Base-by-base conservation (phyloP, 2,329 filamentous ascomycete species). In the Epicoccum sorghinum region DNA sequence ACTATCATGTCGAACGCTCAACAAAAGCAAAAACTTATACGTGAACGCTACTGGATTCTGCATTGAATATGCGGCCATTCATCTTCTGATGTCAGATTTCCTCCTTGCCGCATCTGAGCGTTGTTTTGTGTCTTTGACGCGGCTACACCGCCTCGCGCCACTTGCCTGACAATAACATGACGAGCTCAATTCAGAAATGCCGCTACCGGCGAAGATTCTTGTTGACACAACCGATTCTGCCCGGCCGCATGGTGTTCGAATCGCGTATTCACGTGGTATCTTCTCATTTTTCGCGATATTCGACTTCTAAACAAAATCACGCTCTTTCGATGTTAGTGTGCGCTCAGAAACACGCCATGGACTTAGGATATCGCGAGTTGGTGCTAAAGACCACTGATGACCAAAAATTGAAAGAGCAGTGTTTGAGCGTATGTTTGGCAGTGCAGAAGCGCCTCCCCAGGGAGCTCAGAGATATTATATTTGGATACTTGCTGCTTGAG, bases 401-500 rank as follows among this genome's bases (percentile, higher is more conserved):
- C 5, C 29, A 39, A 22, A 36, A 46, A 18, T 46, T 36, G 22
- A 50, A 40, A 27, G 33, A 8, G 4, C 23, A 38, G 10, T 55
- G 52, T 35, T 30, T 55, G 25, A 46, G 47, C 8, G 18, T 55
- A 25, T 55, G 52, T 25, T 12, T 36, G 25, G 46, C 46, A 3
- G 13, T 55, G 9, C 52, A 55, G 14, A 30, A 38, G 35, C 46
- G 27, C n/a, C 45, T 60, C 9, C 58, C 58, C 7, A 49, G 52
- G 18, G 58, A 60, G 32, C 42, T 60, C 4, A 35, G 55, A n/a
- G 55, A 60, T 18, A 55, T 58, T 41, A 47, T 60, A 13, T 37
- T 51, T 23, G 38, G 32, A 7, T 60, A 60, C 29, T 8, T 52
- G 25, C 24, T 53, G 45, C 46, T 57, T 14, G 48, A 52, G 30